Evolutionary conservation across 352 stramenopile species (phyloP).

Genomic region (Blastocystis sp.): DNA sequence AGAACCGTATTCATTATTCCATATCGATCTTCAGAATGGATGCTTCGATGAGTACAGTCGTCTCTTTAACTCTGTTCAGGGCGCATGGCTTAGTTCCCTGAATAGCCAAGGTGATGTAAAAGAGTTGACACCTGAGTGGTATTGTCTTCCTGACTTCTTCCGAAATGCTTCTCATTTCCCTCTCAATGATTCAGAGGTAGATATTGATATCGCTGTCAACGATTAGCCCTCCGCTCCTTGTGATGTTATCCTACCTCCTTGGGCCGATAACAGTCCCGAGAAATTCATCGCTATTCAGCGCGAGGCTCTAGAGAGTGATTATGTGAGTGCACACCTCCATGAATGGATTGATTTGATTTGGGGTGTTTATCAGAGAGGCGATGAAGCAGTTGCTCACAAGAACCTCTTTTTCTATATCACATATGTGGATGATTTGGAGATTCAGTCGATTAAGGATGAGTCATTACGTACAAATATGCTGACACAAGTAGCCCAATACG

Average conservation of each 20-base stretch:
- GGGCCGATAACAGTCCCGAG: constrained; percentile 81
- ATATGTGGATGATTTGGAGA: constrained; percentile 84
- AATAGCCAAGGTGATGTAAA: constrained; percentile 90
- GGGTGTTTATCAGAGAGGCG: constrained; percentile 85
- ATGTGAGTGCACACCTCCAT: constrained; percentile 87
- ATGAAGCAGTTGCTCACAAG: constrained; percentile 79
- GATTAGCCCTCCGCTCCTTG: constrained; percentile 68
- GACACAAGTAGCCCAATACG: constrained; percentile 95
- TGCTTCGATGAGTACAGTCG: constrained; percentile 93
- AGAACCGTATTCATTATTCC: constrained; percentile 86
- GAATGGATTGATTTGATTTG: constrained; percentile 98
- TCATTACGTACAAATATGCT: constrained; percentile 76
- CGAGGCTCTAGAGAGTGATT: constrained; percentile 85
- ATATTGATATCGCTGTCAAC: constrained; percentile 66
- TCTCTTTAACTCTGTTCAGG: constrained; percentile 84
- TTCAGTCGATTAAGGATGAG: constrained; percentile 72
- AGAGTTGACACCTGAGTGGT: constrained; percentile 95
- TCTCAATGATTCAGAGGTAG: constrained; percentile 79
- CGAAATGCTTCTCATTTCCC: constrained; percentile 88
- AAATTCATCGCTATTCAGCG: constrained; percentile 90
- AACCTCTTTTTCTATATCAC: constrained; percentile 96
- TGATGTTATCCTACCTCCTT: constrained; percentile 84
- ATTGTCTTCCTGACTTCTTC: constrained; percentile 84
- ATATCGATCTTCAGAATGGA: constrained; percentile 84
- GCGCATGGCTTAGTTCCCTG: constrained; percentile 83